Evolutionary conservation across 179 eudicot genomes (phyloP).

Genomic region (Pouteria campechiana): DNA sequence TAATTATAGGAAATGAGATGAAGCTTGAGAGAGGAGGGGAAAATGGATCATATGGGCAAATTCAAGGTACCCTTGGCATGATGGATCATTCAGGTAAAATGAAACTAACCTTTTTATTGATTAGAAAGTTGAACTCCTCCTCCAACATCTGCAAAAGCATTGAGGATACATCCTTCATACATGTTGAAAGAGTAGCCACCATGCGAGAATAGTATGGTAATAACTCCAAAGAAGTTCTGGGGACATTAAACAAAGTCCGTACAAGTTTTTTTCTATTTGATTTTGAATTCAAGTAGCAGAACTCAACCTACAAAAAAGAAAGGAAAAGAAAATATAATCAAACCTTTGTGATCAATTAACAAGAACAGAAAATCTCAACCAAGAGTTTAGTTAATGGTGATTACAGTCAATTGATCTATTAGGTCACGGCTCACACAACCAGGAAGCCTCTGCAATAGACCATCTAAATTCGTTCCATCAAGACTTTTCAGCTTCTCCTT

Average conservation of each 20-base stretch:
- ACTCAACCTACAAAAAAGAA: constrained; percentile 58
- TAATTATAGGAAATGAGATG: too few species aligned
- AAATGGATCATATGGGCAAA: too few species aligned
- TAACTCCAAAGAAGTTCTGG: constrained; percentile 89
- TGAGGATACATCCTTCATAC: constrained; percentile 85
- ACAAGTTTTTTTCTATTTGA: constrained; percentile 90
- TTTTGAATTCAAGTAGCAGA: constrained; percentile 90
- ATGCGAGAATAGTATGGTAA: constrained; percentile 93
- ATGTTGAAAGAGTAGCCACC: constrained; percentile 91
- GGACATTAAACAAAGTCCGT: constrained; percentile 80
- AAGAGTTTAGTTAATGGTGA: constrained; percentile 1
- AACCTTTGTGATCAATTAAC: neutral
- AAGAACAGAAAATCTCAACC: neutral
- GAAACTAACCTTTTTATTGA: constrained; percentile 75
- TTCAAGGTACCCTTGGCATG: too few species aligned
- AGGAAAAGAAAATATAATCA: constrained; percentile 4
- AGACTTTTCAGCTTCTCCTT: constrained; percentile 77
- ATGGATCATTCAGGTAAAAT: too few species aligned
- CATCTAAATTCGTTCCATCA: constrained; percentile 83
- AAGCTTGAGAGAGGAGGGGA: too few species aligned
- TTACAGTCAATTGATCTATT: constrained; percentile 90
- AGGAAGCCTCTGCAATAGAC: constrained; percentile 83
- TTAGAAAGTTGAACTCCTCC: constrained; percentile 84
- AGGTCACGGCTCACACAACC: constrained; percentile 98
- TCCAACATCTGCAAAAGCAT: constrained; percentile 90